These are phyloP conservation scores for Cryptococcus sp. DNA, from an alignment of 1,284 basidiomycete genomes.

Conservation along the genomic window DNA sequence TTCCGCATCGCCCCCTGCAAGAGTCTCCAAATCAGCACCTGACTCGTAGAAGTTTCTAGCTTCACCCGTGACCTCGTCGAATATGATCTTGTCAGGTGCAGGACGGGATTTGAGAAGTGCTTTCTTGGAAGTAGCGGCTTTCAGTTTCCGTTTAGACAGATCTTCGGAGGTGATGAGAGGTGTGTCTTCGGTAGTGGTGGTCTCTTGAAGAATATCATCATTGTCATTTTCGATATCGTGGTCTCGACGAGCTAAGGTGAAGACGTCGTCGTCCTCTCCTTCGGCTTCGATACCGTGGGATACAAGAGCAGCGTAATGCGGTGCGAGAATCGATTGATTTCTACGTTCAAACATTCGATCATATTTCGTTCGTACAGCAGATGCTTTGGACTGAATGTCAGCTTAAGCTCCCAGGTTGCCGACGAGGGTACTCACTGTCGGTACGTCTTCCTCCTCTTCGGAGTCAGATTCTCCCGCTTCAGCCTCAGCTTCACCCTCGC, in stretches of 20 bases:
- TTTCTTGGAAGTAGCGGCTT: slow-evolving; percentile 73
- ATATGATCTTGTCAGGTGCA: slow-evolving; percentile 63
- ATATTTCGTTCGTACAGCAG: slow-evolving; percentile 80
- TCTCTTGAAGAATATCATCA: slow-evolving; percentile 13
- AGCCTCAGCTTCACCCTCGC: slow-evolving; percentile 18
- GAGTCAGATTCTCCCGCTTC: slow-evolving; percentile 36
- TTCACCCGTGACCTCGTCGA: slow-evolving; percentile 72
- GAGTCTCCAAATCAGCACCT: slow-evolving; percentile 60
- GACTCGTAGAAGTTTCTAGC: slow-evolving; percentile 77
- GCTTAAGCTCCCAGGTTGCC: slow-evolving; percentile 2
- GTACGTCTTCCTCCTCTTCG: slow-evolving; percentile 27
- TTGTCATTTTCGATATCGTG: slow-evolving; percentile 63
- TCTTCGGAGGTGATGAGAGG: slow-evolving; percentile 30
- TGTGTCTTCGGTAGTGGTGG: background rate
- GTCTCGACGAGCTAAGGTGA: slow-evolving; percentile 85
- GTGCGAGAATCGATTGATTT: slow-evolving; percentile 88
- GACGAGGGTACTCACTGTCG: background rate
- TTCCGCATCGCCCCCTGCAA: slow-evolving; percentile 62
- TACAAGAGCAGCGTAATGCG: slow-evolving; percentile 85
- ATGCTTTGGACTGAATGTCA: slow-evolving; percentile 10
- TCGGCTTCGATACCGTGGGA: slow-evolving; percentile 58
- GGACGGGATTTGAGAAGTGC: slow-evolving; percentile 62
- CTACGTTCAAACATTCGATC: slow-evolving; percentile 97
- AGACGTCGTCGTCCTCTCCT: slow-evolving; percentile 72
- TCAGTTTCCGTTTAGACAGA: slow-evolving; percentile 61